Evolutionary conservation across 176 grass and related monocot genomes (phyloP), one percentile per base, ranked within the genome.

Genomic region (Pharus latifolius): DNA sequence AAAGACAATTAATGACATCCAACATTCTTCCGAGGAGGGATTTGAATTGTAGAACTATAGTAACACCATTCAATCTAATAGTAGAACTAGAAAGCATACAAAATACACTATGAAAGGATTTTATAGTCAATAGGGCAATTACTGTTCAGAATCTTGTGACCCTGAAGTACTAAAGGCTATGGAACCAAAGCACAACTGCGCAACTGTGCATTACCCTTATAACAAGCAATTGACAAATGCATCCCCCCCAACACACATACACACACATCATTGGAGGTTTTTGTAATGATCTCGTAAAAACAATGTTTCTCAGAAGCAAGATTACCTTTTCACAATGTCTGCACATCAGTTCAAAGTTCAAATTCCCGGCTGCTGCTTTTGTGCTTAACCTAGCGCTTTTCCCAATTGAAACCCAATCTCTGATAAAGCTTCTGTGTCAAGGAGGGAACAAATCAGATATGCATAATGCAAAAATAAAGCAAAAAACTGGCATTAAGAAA

Each of bases 281-380:
- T n/a, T n/a, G n/a, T n/a, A n/a, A n/a, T n/a, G n/a, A n/a, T n/a
- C n/a, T n/a, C n/a, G n/a, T n/a, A n/a, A n/a, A n/a, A n/a, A n/a
- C n/a, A n/a, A n/a, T n/a, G n/a, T n/a, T n/a, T n/a, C n/a, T n/a
- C n/a, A n/a, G n/a, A 15, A 67, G 29, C 0, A 63, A 61, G 47
- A 30, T 38, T 65, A 98, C 90, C 84, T 91, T 95, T 88, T 99
- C 90, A 64, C 96, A 99, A 69, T 95, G 96, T 79, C 38, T 87
- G 60, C 96, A 99, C 73, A 91, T 90, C 48, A 69, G 73, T 76
- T 99, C 90, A 52, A 99, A 99, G 75, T 56, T 86, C 69, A 86
- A 60, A 72, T 83, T 91, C 76, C 95, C 95, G 81, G 90, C 78
- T 70, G 95, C 90, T 66, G 95, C 95, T 85, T 99, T 66, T 3